Conservation (phyloP, 1,139 yeast genomes). For the Candida mesenterica region DNA sequence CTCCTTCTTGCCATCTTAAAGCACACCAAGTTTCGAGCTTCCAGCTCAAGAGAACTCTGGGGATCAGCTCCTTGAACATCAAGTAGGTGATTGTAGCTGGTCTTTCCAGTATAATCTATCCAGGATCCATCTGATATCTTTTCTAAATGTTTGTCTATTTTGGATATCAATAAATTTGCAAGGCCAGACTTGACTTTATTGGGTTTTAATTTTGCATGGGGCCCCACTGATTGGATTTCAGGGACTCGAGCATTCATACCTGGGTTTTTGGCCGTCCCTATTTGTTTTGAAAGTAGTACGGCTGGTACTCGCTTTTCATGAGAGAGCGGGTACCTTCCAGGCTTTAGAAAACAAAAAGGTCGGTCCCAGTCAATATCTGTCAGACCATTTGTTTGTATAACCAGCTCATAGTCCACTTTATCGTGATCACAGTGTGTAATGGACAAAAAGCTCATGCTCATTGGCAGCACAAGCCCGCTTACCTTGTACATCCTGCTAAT, state of each 20-base stretch:
- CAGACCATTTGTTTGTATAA: conserved; percentile 30
- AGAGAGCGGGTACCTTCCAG: too few species aligned
- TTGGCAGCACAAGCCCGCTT: conserved; percentile 32
- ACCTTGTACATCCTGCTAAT: conserved; percentile 52
- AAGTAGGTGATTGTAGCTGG: conserved; percentile 17
- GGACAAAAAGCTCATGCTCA: conserved; percentile 46
- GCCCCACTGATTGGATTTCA: too few species aligned
- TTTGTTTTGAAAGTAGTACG: too few species aligned
- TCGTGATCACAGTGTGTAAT: conserved; percentile 60
- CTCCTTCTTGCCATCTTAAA: conserved; percentile 64
- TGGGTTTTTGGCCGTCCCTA: too few species aligned
- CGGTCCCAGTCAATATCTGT: conserved; percentile 51
- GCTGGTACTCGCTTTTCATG: too few species aligned
- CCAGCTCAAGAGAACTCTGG: conserved; percentile 28
- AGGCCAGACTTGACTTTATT: background rate
- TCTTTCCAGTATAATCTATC: conserved; percentile 28
- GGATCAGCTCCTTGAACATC: conserved; percentile 23
- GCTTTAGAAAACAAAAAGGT: conserved; percentile 49
- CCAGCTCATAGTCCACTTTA: conserved; percentile 44
- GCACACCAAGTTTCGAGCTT: conserved; percentile 39
- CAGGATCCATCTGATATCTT: conserved; percentile 18
- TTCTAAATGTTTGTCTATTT: conserved; percentile 24
- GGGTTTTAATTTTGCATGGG: conserved; percentile 6
- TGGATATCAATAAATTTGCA: conserved; percentile 5
- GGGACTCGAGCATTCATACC: too few species aligned